Percentiles rank a stretch among this genome's conserved stretches.
Evolutionary conservation across 2,329 filamentous ascomycete genomes (phyloP).

Genomic region (Balansia obtecta): DNA sequence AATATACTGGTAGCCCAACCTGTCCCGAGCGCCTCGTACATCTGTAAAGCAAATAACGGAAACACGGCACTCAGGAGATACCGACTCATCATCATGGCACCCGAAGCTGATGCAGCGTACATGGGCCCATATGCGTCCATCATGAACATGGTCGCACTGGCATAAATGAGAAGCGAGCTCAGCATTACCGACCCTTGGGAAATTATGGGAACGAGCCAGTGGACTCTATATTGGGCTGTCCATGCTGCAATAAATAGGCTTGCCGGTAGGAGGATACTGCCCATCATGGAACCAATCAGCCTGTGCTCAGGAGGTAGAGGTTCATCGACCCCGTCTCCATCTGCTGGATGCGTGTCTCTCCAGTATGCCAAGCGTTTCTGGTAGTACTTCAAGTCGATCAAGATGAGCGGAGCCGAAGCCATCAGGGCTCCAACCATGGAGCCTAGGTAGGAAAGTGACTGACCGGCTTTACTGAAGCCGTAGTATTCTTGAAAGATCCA

Average conservation of each 20-base stretch:
- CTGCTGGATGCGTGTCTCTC: constrained; percentile 24
- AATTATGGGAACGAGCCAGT: constrained; percentile 15
- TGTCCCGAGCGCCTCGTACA: constrained; percentile 27
- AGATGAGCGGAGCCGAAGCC: constrained; percentile 24
- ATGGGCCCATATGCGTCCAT: constrained; percentile 16
- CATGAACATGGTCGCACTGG: constrained; percentile 17
- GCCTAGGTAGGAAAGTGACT: constrained; percentile 55
- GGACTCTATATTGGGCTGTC: constrained; percentile 28
- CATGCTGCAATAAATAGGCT: constrained; percentile 59
- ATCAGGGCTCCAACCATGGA: constrained; percentile 53
- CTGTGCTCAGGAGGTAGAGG: constrained; percentile 52
- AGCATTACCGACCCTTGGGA: constrained; percentile 15
- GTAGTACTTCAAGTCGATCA: constrained; percentile 41
- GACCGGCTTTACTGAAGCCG: constrained; percentile 46
- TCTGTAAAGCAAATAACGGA: constrained; percentile 26
- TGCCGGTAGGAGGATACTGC: constrained; percentile 46
- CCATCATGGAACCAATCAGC: constrained; percentile 48
- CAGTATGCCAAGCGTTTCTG: constrained; percentile 39
- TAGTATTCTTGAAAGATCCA: constrained; percentile 52
- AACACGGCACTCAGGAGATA: constrained; percentile 50
- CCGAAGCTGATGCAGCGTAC: constrained; percentile 16
- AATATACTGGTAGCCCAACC: constrained; percentile 33
- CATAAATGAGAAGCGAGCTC: constrained; percentile 16
- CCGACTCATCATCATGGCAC: constrained; percentile 14
- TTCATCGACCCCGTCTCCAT: constrained; percentile 29